Conservation (phyloP, 768 basidiomycete species). For the Chalciporus pseudorubinellus region DNA sequence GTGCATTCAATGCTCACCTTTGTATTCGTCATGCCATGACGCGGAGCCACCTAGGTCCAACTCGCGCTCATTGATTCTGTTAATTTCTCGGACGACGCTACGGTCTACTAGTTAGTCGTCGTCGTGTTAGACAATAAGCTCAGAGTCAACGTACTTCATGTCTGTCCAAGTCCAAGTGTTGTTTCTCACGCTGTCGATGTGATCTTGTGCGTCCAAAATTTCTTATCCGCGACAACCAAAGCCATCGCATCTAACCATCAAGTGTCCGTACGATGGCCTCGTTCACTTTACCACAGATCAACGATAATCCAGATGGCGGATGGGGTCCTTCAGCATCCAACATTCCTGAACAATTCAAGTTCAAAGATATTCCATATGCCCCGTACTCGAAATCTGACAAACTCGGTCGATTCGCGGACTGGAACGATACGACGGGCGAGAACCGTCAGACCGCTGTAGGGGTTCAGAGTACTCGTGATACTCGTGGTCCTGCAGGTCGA, state of each 20-base stretch:
- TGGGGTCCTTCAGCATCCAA: slow-evolving; percentile 88
- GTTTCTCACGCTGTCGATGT: slow-evolving; percentile 25
- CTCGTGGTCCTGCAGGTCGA: slow-evolving; percentile 52
- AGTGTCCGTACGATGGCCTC: slow-evolving; percentile 53
- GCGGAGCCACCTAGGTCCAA: slow-evolving; percentile 70
- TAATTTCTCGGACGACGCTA: slow-evolving; percentile 92
- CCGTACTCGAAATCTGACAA: slow-evolving; percentile 99
- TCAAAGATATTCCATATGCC: slow-evolving; percentile 98
- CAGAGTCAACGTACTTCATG: slow-evolving; percentile 70
- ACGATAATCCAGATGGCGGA: slow-evolving; percentile 90
- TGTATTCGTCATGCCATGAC: slow-evolving; percentile 98
- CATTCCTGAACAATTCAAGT: slow-evolving; percentile 89
- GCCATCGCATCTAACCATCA: slow-evolving; percentile 7
- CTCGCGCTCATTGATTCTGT: slow-evolving; percentile 88
- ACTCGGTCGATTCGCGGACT: slow-evolving; percentile 95
- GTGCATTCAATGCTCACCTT: slow-evolving; percentile 42
- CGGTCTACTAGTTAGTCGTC: slow-evolving; percentile 9
- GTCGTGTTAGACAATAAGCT: not conserved
- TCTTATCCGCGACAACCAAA: slow-evolving; percentile 12
- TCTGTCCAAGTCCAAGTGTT: slow-evolving; percentile 16
- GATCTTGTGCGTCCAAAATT: slow-evolving; percentile 14
- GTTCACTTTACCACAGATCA: slow-evolving; percentile 82
- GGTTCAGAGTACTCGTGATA: slow-evolving; percentile 42
- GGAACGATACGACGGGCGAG: slow-evolving; percentile 79
- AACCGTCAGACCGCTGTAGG: slow-evolving; percentile 56